A percentile compares a stretch with the other conserved stretches of the same genome.
Evolutionary conservation across 257 asterid species (phyloP).

Genomic region (Marsdenia floribunda): DNA sequence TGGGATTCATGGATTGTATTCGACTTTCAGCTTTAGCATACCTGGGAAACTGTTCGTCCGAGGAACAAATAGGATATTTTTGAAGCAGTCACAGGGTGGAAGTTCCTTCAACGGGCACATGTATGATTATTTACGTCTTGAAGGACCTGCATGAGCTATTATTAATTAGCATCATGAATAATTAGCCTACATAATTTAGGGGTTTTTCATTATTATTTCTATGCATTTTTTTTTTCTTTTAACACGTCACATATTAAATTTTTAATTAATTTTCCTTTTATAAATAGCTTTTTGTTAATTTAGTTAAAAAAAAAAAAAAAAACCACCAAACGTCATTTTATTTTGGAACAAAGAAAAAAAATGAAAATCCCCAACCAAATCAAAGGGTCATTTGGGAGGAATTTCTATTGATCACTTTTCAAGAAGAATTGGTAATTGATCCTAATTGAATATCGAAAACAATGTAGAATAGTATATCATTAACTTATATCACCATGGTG

Average conservation of each 20-base stretch:
- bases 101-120: constrained; percentile 54
- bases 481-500: too few relatives aligned
- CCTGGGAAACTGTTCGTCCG: constrained; percentile 31
- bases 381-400: too few relatives aligned
- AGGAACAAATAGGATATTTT: constrained; percentile 39
- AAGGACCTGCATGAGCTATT: constrained; percentile 27
- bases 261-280: too few relatives aligned
- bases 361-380: too few relatives aligned
- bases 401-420: too few relatives aligned
- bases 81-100: constrained; percentile 47
- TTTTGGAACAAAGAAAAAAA: too few relatives aligned
- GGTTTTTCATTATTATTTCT: neutral
- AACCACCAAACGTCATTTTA: too few relatives aligned
- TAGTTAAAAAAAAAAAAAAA: too few relatives aligned
- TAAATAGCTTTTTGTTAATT: too few relatives aligned
- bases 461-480: too few relatives aligned
- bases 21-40: constrained; percentile 42
- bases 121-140: constrained; percentile 82
- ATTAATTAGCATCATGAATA: neutral
- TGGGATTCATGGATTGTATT: constrained; percentile 74
- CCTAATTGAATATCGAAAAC: too few relatives aligned
- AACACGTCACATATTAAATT: neutral
- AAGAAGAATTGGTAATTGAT: too few relatives aligned
- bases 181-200: neutral
- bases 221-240: neutral